A percentile compares a stretch with the other conserved stretches of the same genome.
Conservation (phyloP, 331 rosid species). For the Dryas integrifolia region DNA sequence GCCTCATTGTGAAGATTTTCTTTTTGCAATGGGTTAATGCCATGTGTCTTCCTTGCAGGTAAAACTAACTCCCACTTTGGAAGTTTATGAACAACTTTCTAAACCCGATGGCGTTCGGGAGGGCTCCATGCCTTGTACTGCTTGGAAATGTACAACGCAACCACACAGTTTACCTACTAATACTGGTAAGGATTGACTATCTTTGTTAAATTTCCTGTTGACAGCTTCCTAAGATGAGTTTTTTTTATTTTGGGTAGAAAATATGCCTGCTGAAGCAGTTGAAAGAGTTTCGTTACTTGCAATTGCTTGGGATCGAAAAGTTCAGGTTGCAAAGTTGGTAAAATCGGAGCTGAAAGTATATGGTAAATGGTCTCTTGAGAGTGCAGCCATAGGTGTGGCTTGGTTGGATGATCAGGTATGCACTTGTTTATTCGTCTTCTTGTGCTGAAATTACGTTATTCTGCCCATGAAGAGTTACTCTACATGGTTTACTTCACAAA, state of each 20-base stretch:
- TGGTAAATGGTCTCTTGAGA: constrained; percentile 87
- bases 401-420: constrained; percentile 96
- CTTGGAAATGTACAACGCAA: constrained; percentile 77
- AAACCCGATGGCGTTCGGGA: constrained; percentile 91
- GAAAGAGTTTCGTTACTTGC: constrained; percentile 92
- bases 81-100: constrained; percentile 67
- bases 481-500: constrained; percentile 11
- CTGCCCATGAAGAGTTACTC: background rate
- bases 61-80: constrained; percentile 68
- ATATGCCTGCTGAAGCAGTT: constrained; percentile 45
- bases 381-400: constrained; percentile 83
- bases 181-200: constrained; percentile 27
- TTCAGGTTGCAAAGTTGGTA: constrained; percentile 86
- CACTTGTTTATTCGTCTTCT: constrained; percentile 1
- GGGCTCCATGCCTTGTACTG: constrained; percentile 96
- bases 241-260: constrained; percentile 48
- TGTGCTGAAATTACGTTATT: background rate
- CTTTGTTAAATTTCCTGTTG: constrained; percentile 24
- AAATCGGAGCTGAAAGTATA: constrained; percentile 75
- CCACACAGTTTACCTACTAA: constrained; percentile 1
- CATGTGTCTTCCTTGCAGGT: constrained; percentile 50
- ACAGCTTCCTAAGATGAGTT: constrained; percentile 32
- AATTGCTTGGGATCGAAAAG: constrained; percentile 93
- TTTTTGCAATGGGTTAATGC: constrained; percentile 24
- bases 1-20: constrained; percentile 20